A percentile compares a stretch with the other conserved stretches of the same genome.
phyloP scores from a whole-genome alignment of 257 asterid genomes.

The Scutellaria baicalensis region DNA sequence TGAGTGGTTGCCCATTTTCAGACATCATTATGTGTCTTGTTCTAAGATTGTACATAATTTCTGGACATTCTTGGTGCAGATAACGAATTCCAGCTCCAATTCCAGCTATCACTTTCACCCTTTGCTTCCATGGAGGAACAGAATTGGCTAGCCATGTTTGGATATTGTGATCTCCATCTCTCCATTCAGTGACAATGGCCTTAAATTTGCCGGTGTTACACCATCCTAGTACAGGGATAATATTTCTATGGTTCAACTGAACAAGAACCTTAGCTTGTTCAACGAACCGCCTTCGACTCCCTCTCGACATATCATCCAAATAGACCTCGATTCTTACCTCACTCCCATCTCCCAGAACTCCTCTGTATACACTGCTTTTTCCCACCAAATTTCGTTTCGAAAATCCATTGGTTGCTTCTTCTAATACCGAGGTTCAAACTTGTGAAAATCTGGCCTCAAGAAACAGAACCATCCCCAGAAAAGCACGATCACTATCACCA shows the following conservation, averaged over 20 bases:
- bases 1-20: conserved; percentile 37
- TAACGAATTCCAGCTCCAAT: conserved; percentile 31
- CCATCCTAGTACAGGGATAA: conserved; percentile 32
- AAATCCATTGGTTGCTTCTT: conserved; percentile 42
- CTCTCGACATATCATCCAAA: conserved; percentile 13
- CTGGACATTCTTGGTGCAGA: conserved; percentile 36
- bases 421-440: conserved; percentile 21
- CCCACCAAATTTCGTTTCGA: conserved; percentile 29
- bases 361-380: conserved; percentile 16
- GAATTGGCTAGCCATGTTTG: conserved; percentile 29
- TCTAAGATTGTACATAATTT: conserved; percentile 28
- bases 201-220: conserved; percentile 23
- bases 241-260: conserved; percentile 22
- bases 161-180: conserved; percentile 12
- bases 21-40: conserved; percentile 26
- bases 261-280: conserved; percentile 23
- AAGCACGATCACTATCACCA: conserved; percentile 18
- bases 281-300: conserved; percentile 20
- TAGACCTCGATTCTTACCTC: conserved; percentile 30
- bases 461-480: conserved; percentile 28
- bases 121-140: conserved; percentile 41
- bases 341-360: conserved; percentile 28
- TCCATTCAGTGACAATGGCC: conserved; percentile 25
- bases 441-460: conserved; percentile 8
- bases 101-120: conserved; percentile 29